A percentile compares a stretch with the other conserved stretches of the same genome.
Evolutionary conservation across 257 asterid genomes (phyloP).

Genomic region (Fraxinus excelsior): DNA sequence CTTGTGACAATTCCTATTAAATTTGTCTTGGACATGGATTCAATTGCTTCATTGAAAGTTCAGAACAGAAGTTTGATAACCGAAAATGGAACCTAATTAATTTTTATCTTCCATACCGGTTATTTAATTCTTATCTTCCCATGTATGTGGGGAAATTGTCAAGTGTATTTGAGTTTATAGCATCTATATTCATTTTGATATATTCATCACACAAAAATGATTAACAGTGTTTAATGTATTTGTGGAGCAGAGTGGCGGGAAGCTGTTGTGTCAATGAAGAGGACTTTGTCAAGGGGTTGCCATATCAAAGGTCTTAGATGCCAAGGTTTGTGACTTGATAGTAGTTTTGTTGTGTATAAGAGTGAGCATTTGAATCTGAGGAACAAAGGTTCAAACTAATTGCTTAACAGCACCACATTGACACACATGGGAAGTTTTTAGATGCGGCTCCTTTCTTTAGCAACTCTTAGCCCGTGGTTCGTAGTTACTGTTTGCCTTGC

Average conservation of each 20-base stretch:
- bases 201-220: neutral
- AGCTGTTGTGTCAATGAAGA: neutral
- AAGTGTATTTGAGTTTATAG: neutral
- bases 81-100: neutral
- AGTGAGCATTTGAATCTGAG: neutral
- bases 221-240: neutral
- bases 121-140: neutral
- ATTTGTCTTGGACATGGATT: neutral
- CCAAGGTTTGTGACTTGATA: constrained; percentile 1
- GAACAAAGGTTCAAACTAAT: neutral
- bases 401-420: neutral
- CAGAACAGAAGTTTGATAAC: neutral
- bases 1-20: neutral
- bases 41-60: neutral
- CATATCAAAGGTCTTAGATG: neutral
- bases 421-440: neutral
- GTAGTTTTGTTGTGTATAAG: neutral
- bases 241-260: neutral
- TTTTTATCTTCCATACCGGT: neutral
- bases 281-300: neutral
- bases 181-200: neutral
- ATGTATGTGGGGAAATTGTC: neutral
- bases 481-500: neutral
- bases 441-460: neutral
- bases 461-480: neutral